These are phyloP conservation scores for Aspergillus affinis DNA, from an alignment of 495 filamentous ascomycete genomes.

Conservation along the genomic window DNA sequence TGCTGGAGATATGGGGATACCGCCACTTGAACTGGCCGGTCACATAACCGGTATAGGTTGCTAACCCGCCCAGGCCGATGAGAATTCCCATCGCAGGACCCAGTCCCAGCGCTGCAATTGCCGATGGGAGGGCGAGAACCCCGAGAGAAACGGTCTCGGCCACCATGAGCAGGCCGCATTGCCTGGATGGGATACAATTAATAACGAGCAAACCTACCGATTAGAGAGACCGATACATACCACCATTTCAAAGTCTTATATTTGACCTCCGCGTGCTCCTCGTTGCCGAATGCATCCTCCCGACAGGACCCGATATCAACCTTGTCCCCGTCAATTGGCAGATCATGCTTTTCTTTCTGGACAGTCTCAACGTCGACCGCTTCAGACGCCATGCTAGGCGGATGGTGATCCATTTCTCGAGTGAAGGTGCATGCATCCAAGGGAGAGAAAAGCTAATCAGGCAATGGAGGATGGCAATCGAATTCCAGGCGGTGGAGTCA, in stretches of 20 bases:
- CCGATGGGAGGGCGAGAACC: slow-evolving; percentile 54
- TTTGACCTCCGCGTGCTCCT: slow-evolving; percentile 25
- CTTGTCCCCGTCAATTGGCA: not conserved
- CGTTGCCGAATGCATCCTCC: slow-evolving; percentile 28
- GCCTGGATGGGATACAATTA: slow-evolving; percentile 1
- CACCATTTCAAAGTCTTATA: slow-evolving; percentile 33
- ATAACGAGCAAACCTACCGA: not conserved
- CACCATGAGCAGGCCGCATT: slow-evolving; percentile 47
- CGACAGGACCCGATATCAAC: not conserved
- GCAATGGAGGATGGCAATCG: too few relatives aligned
- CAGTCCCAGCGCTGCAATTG: slow-evolving; percentile 57
- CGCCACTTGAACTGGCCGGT: slow-evolving; percentile 65
- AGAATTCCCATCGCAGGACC: slow-evolving; percentile 57
- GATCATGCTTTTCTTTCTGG: too few relatives aligned
- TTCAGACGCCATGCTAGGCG: not conserved
- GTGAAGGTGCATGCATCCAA: too few relatives aligned
- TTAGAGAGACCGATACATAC: slow-evolving; percentile 9
- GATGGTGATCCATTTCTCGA: not conserved
- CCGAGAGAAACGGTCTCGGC: slow-evolving; percentile 64
- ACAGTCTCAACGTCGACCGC: not conserved
- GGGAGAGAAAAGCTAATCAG: too few relatives aligned
- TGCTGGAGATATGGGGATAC: slow-evolving; percentile 61
- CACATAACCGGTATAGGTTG: slow-evolving; percentile 68
- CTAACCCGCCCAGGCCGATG: slow-evolving; percentile 57
- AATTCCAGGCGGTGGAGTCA: too few relatives aligned